Evolutionary conservation across 208 protist genomes (phyloP), one percentile per base, ranked within the genome.

Genomic region (Trypanosoma vivax): DNA sequence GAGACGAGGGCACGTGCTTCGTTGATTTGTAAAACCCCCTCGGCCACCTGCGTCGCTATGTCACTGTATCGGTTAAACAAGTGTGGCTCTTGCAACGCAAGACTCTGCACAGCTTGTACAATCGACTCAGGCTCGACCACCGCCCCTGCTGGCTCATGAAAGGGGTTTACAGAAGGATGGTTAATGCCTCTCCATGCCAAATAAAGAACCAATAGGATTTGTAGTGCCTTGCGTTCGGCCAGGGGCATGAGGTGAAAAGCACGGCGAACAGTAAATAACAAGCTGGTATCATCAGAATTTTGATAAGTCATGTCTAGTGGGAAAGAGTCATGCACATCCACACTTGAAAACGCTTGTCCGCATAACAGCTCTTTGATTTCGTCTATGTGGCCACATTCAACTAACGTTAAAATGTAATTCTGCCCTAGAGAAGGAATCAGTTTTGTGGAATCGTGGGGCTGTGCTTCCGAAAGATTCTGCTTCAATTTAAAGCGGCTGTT

Each of bases 191-290:
- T 16, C 9, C 55, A 46, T 29, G 60, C 60, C 37, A 67, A 28
- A 1, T 3, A 29, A 11, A 67, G 35, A 33, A 60, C 24, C 35
- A 67, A 30, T 43, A 67, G 31, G 11, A 67, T 7, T 10, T 47
- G 60, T 30, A 67, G 33, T 34, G 52, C 60, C 37, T 67, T 52
- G 42, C 60, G 50, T 9, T 37, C 35, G 3, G 60, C 45, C 19
- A 48, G 9, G 31, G 60, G 60, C 27, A 67, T 43, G 13, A 67
- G 28, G 50, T 50, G 57, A 13, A 23, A n/a, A n/a, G n/a, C n/a
- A n/a, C n/a, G n/a, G n/a, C n/a, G n/a, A n/a, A n/a, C n/a, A n/a
- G n/a, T n/a, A n/a, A n/a, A n/a, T n/a, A n/a, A n/a, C n/a, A n/a
- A n/a, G n/a, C n/a, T n/a, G n/a, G n/a, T n/a, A n/a, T n/a, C n/a